Evolutionary conservation across 2,329 filamentous ascomycete genomes (phyloP), one percentile per base, ranked within the genome.

Genomic region (Chaetomiaceae sp.): DNA sequence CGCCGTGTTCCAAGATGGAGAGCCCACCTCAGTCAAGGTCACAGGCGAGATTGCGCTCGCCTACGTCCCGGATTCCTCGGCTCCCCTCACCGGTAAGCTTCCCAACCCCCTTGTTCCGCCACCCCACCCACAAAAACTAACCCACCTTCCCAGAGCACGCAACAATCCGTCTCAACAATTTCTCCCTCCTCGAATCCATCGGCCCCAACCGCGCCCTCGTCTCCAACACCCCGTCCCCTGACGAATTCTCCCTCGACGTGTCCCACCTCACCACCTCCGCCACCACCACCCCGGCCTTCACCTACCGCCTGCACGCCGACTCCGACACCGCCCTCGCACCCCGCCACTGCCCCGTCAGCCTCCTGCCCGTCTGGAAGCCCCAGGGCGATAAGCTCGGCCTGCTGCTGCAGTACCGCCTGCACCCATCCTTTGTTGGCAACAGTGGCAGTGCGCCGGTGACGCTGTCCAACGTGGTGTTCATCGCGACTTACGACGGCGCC

Each of bases 151-250:
- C 15, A 79, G 76, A 68, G 17, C 69, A 71, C 24, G 77, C 90
- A 58, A 83, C 72, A 2, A 84, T 97, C 55, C 83, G 87, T 17
- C 79, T 98, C 49, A 88, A 95, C 59, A 93, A 95, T 62, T 95
- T 95, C 62, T 69, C 83, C 9, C 76, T 78, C n/a, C 76, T 98
- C 6, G 93, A 97, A 59, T 89, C 88, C 59, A 90, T 98, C 47
- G 90, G 89, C 0, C 89, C 90, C 1, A 98, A 98, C 63, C 88
- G 88, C 35, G 86, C 89, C 47, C 95, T 97, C 66, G 82, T 97
- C 42, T 80, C 83, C 26, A 84, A 88, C 56, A 72, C 77, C 1
- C 61, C 49, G 26, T 38, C 73, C 1, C 76, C 84, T 3, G 90
- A 94, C 48, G 84, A 91, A 60, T 98, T 94, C 67, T 78, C 72